Evolutionary conservation across 2,329 filamentous ascomycete species (phyloP), one percentile per base, ranked within the genome.

Genomic region (Bisporella sp.): DNA sequence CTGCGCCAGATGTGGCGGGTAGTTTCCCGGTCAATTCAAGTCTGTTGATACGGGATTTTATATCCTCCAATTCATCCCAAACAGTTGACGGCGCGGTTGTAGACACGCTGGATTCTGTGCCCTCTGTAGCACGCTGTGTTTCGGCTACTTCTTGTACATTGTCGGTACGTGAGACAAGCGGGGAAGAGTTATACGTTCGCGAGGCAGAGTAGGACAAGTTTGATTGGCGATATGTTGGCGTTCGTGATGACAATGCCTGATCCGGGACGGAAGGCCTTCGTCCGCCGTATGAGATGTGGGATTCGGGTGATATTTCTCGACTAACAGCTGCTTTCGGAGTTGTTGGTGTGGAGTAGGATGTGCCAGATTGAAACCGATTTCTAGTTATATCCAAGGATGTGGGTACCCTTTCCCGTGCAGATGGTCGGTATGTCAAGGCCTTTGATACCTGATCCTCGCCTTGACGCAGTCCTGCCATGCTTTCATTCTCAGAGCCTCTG

Each of bases 61-160:
- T 72, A 57, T 97, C 93, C 60, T 97, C 93, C 31, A 99, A 72
- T 68, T 99, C 93, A 65, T 97, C 93, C 93, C 93, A 99, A 3
- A 99, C 89, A 0, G 90, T 96, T 2, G 90, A 95, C 9, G 91
- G 89, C 1, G 89, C 89, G 1, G 85, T 90, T 1, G 89, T 93
- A 0, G 93, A 97, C 33, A 87, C 77, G 0, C 87, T 92, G 0
- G 93, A 97, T 61, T 93, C 89, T 0, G 89, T 90, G 6, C 84
- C 85, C 61, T 91, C 84, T 31, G 73, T 59, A 13, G 67, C 70
- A 52, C 78, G 71, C 41, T 65, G 64, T 21, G 64, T 61, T 42
- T 76, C 75, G 6, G 65, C 62, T 39, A 63, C 68, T 66, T 73
- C 52, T 62, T 68, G 51, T 58, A 68, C 47, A 62, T 76, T 73